Evolutionary conservation across 495 filamentous ascomycete genomes (phyloP).

Genomic region (Podospora australis): DNA sequence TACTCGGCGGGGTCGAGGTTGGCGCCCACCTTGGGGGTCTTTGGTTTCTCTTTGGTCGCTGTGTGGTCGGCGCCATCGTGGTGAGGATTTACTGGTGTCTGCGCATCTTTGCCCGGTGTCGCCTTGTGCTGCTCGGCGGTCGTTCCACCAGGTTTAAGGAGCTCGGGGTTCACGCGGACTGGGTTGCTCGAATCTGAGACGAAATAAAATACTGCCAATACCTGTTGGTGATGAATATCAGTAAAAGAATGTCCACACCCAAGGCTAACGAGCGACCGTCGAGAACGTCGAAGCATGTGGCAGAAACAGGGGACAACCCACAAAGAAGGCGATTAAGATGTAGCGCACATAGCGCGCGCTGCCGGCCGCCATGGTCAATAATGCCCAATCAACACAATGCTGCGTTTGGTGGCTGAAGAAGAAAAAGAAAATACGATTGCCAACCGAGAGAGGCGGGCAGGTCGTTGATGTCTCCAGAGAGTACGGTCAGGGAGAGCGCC

Average conservation of each 20-base stretch:
- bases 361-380: constrained; percentile 53
- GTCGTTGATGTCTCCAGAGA: constrained; percentile 1
- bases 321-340: constrained; percentile 78
- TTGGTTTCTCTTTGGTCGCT: constrained; percentile 8
- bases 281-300: no score
- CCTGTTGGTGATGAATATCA: constrained; percentile 37
- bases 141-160: no score
- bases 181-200: constrained; percentile 66
- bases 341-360: constrained; percentile 75
- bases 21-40: constrained; percentile 16
- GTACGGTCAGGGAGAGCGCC: neutral
- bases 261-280: no score
- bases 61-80: neutral
- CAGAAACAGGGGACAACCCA: constrained; percentile 30
- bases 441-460: neutral
- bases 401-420: constrained; percentile 7
- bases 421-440: neutral
- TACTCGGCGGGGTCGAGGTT: constrained; percentile 40
- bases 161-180: no score
- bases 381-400: constrained; percentile 13
- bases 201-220: constrained; percentile 69
- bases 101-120: constrained; percentile 5
- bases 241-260: constrained; percentile 1
- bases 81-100: no score
- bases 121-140: no score